Conservation (phyloP, 2,329 filamentous ascomycete species). For the Lasiodiplodia hormozganensis region DNA sequence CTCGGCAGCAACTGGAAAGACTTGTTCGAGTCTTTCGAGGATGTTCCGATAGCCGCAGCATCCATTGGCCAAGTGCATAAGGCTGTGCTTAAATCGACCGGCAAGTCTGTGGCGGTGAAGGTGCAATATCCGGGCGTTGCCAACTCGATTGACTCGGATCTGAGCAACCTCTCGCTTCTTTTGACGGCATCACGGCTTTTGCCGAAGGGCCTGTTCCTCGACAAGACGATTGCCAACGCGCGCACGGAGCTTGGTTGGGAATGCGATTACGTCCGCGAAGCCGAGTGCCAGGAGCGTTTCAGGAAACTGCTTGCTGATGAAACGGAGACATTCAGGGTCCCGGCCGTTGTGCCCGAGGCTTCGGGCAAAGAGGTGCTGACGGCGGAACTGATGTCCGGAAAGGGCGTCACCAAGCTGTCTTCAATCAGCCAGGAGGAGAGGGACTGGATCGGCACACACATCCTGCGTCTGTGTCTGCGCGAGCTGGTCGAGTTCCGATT, state of each 20-base stretch:
- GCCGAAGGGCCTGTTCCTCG: conserved; percentile 89
- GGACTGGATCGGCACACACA: conserved; percentile 96
- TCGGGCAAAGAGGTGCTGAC: conserved; percentile 88
- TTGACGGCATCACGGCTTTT: conserved; percentile 89
- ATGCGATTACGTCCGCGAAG: conserved; percentile 93
- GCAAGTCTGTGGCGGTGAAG: conserved; percentile 86
- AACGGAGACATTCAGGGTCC: conserved; percentile 76
- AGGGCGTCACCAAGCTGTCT: conserved; percentile 81
- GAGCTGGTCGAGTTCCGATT: conserved; percentile 95
- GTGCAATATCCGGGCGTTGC: conserved; percentile 97
- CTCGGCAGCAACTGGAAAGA: conserved; percentile 85
- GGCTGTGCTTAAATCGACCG: conserved; percentile 77
- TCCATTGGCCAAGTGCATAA: conserved; percentile 97
- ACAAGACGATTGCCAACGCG: conserved; percentile 97
- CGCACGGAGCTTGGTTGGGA: conserved; percentile 93
- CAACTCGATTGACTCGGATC: conserved; percentile 93
- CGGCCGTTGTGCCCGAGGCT: conserved; percentile 77
- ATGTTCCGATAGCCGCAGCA: conserved; percentile 90
- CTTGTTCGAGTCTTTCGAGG: conserved; percentile 83
- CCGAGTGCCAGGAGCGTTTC: conserved; percentile 79
- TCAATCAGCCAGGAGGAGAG: conserved; percentile 81
- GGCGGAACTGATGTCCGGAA: conserved; percentile 88
- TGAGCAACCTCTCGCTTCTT: conserved; percentile 90
- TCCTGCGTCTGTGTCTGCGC: conserved; percentile 87
- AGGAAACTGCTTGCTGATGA: conserved; percentile 78